Conservation (phyloP, 2,329 filamentous ascomycete genomes). For the Trichoderma afroharzianum region DNA sequence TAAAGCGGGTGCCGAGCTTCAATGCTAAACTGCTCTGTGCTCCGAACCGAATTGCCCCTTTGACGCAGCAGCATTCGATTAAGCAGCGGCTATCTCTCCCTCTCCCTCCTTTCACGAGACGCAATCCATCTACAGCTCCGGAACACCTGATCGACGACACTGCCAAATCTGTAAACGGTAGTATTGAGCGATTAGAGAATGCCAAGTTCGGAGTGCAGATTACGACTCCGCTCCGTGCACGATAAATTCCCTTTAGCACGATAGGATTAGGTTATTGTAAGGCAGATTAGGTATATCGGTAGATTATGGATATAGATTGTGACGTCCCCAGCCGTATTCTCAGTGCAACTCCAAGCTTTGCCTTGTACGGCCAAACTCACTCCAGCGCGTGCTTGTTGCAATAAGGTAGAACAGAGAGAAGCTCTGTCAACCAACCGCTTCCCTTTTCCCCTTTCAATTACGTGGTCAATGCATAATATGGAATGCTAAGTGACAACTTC, state of each 20-base stretch:
- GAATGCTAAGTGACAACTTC: neutral
- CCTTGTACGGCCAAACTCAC: neutral
- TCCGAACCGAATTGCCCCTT: neutral
- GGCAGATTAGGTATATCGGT: neutral
- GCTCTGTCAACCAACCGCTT: neutral
- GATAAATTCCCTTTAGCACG: neutral
- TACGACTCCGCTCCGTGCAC: slow-evolving; percentile 5
- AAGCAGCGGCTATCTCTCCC: neutral
- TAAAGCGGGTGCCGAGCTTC: neutral
- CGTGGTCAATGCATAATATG: neutral
- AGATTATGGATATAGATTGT: neutral
- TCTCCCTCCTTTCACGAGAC: neutral
- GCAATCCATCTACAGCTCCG: neutral
- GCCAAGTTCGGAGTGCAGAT: slow-evolving; percentile 8
- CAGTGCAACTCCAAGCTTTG: neutral
- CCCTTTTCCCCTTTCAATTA: neutral
- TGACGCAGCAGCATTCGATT: neutral
- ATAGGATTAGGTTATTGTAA: neutral
- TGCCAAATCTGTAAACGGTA: neutral
- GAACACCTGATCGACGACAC: neutral
- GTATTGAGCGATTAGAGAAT: neutral
- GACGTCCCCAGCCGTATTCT: neutral
- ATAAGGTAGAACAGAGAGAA: neutral
- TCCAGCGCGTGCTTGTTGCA: neutral
- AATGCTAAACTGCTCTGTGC: neutral